Evolutionary conservation across 441 rosid species (phyloP).

Genomic region (Arabidopsis lyrata): DNA sequence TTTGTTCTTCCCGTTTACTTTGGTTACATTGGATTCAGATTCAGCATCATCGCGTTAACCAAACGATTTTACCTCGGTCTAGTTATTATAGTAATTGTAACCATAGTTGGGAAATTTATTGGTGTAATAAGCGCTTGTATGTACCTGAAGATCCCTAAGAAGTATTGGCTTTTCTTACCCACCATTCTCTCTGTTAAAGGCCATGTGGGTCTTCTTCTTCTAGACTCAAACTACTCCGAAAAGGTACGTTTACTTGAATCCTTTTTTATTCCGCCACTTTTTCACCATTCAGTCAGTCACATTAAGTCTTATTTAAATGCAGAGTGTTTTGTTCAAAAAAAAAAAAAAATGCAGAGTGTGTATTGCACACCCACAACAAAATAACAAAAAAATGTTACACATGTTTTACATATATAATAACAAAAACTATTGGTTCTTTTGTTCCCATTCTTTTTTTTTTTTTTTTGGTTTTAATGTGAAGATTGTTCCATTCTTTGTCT

Average conservation of each 20-base stretch:
- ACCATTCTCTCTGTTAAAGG: constrained; percentile 76
- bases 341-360: neutral
- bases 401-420: too few relatives aligned
- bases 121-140: constrained; percentile 69
- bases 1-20: constrained; percentile 86
- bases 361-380: too few relatives aligned
- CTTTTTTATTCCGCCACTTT: neutral
- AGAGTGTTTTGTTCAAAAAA: too few relatives aligned
- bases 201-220: constrained; percentile 66
- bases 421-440: neutral
- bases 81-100: constrained; percentile 47
- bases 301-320: neutral
- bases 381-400: neutral
- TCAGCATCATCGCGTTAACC: constrained; percentile 44
- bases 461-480: too few relatives aligned
- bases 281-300: neutral
- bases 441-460: neutral
- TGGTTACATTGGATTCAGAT: constrained; percentile 78
- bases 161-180: constrained; percentile 61
- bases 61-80: constrained; percentile 44
- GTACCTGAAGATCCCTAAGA: constrained; percentile 58
- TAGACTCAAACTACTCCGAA: constrained; percentile 36
- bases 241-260: constrained; percentile 31
- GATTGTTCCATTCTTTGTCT: constrained; percentile 2
- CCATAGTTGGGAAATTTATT: constrained; percentile 57